phyloP scores from a whole-genome alignment of 2,329 filamentous ascomycete species.

The Aspergillus transmontanensis region DNA sequence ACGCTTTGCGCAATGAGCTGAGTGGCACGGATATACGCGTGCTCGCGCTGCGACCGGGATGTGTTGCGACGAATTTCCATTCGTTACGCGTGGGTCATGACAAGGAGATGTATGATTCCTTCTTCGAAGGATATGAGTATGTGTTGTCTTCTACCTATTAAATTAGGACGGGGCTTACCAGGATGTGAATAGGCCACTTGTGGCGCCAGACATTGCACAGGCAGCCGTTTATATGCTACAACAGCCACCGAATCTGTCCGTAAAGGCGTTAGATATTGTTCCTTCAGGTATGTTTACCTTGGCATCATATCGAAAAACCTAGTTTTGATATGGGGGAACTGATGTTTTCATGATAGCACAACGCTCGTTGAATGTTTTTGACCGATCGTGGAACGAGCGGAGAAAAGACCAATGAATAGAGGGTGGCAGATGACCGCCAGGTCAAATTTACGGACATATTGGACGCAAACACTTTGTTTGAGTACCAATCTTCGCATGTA shows the following conservation, averaged over 20 bases:
- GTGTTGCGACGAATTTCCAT: conserved; percentile 55
- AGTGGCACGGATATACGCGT: conserved; percentile 52
- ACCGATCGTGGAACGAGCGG: conserved; percentile 31
- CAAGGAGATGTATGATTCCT: conserved; percentile 44
- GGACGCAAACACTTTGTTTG: no score
- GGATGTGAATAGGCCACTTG: conserved; percentile 33
- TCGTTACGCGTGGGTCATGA: conserved; percentile 49
- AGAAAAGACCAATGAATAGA: not conserved
- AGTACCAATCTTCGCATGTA: no score
- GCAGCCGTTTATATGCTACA: conserved; percentile 48
- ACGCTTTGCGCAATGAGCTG: conserved; percentile 53
- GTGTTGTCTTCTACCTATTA: not conserved
- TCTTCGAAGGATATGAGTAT: conserved; percentile 49
- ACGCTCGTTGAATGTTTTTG: conserved; percentile 35
- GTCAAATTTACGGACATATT: no score
- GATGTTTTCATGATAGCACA: conserved; percentile 24
- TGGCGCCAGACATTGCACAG: conserved; percentile 48
- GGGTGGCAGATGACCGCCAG: no score
- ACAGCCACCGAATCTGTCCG: conserved; percentile 42
- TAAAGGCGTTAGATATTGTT: conserved; percentile 53
- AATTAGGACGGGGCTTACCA: not conserved
- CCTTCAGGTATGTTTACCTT: conserved; percentile 36
- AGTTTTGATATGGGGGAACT: not conserved
- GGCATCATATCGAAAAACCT: not conserved
- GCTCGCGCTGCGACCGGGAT: conserved; percentile 49